phyloP scores from a whole-genome alignment of 768 basidiomycete species.

The Plicaturopsis crispa region DNA sequence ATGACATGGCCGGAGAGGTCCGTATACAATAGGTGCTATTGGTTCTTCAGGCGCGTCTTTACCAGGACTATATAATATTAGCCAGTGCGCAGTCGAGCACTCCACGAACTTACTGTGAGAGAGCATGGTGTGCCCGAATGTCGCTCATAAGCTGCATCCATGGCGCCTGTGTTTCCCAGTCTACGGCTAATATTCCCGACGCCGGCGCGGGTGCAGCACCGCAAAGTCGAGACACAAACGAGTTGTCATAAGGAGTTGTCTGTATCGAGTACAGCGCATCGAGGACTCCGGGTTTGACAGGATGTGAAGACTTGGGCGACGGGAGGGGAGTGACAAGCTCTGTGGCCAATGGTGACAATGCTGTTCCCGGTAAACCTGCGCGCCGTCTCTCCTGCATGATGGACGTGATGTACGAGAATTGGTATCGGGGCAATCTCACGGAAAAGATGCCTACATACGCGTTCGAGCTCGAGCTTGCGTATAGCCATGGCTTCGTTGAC shows the following conservation, averaged over 20 bases:
- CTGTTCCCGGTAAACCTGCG: constrained; percentile 13
- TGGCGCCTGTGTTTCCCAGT: constrained; percentile 65
- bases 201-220: constrained; percentile 28
- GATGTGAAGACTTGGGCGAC: constrained; percentile 15
- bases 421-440: background rate
- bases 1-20: constrained; percentile 49
- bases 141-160: constrained; percentile 77
- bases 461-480: constrained; percentile 40
- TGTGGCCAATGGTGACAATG: constrained; percentile 11
- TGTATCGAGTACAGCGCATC: constrained; percentile 47
- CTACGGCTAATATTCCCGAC: constrained; percentile 43
- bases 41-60: constrained; percentile 34
- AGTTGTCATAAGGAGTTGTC: constrained; percentile 57
- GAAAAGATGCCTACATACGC: constrained; percentile 19
- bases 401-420: constrained; percentile 3
- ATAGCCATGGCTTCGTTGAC: constrained; percentile 25
- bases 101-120: constrained; percentile 55
- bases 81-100: background rate
- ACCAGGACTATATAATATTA: constrained; percentile 38
- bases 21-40: constrained; percentile 54
- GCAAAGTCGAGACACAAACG: constrained; percentile 59
- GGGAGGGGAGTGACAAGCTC: constrained; percentile 28
- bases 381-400: constrained; percentile 25
- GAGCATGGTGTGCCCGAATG: constrained; percentile 53
- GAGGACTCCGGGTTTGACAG: constrained; percentile 26